These are phyloP conservation scores for Pleurotus ostreatus DNA, from an alignment of 768 basidiomycete genomes.

Conservation along the genomic window DNA sequence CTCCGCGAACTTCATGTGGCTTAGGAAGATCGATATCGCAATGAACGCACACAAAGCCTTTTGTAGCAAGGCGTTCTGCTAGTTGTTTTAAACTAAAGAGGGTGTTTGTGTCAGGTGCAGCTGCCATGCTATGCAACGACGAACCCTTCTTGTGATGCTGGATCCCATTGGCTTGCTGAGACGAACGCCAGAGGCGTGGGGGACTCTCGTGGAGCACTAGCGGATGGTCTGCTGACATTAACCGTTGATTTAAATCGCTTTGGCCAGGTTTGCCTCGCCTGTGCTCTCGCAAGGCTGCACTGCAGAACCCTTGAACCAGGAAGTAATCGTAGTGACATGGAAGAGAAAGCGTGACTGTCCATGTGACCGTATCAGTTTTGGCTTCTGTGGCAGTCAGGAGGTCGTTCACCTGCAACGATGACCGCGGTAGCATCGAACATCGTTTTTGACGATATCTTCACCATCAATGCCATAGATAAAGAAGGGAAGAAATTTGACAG, in stretches of 20 bases:
- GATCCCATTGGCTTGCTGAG: constrained; percentile 43
- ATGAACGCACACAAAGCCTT: constrained; percentile 47
- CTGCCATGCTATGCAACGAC: background rate
- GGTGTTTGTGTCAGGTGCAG: constrained; percentile 4
- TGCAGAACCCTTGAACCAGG: constrained; percentile 7
- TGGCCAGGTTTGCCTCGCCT: no score
- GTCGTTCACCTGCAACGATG: constrained; percentile 10
- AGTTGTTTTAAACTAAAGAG: constrained; percentile 9
- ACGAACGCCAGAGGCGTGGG: constrained; percentile 54
- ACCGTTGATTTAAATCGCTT: constrained; percentile 23
- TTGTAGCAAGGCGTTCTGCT: constrained; percentile 37
- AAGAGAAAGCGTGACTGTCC: constrained; percentile 5
- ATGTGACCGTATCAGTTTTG: background rate
- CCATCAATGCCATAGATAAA: constrained; percentile 76
- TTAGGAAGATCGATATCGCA: constrained; percentile 30
- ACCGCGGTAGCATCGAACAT: constrained; percentile 65
- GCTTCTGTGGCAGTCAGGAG: background rate
- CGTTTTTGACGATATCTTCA: constrained; percentile 93
- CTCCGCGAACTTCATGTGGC: constrained; percentile 1
- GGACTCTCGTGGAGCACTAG: constrained; percentile 38
- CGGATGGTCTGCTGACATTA: constrained; percentile 32
- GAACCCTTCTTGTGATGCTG: constrained; percentile 33
- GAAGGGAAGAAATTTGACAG: constrained; percentile 98
- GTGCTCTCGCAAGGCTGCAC: no score
- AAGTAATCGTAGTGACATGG: constrained; percentile 11